These are phyloP conservation scores for Alternaria hordeiaustralica DNA, from an alignment of 2,329 filamentous ascomycete species.

Conservation along the genomic window DNA sequence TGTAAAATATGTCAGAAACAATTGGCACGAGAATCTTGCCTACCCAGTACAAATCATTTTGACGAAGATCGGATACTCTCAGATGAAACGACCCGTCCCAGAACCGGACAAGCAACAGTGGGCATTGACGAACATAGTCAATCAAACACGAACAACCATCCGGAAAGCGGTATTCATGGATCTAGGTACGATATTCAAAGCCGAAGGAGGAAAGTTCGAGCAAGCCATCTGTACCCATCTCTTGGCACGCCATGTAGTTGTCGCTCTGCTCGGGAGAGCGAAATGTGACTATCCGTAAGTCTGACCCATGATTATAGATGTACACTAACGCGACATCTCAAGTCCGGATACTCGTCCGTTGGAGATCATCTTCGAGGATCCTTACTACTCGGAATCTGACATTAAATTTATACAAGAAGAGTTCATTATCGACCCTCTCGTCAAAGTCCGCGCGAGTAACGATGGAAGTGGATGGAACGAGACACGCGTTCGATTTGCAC, in stretches of 20 bases:
- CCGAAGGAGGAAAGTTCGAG: too few relatives aligned
- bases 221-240: not conserved
- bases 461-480: not conserved
- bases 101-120: too few relatives aligned
- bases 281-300: not conserved
- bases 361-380: not conserved
- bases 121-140: too few relatives aligned
- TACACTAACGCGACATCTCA: not conserved
- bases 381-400: not conserved
- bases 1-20: too few relatives aligned
- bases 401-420: not conserved
- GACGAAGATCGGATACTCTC: too few relatives aligned
- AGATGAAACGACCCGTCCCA: too few relatives aligned
- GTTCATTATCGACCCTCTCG: not conserved
- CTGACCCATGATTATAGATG: not conserved
- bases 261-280: not conserved
- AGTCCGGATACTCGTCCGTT: not conserved
- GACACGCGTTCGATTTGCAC: too few relatives aligned
- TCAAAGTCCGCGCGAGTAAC: not conserved
- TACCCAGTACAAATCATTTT: too few relatives aligned
- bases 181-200: too few relatives aligned
- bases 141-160: too few relatives aligned
- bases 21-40: too few relatives aligned
- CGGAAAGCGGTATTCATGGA: too few relatives aligned
- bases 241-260: not conserved